Percentiles rank a stretch among this genome's conserved stretches.
phyloP scores from a whole-genome alignment of 345 rosid species.

The Camelina sativa region DNA sequence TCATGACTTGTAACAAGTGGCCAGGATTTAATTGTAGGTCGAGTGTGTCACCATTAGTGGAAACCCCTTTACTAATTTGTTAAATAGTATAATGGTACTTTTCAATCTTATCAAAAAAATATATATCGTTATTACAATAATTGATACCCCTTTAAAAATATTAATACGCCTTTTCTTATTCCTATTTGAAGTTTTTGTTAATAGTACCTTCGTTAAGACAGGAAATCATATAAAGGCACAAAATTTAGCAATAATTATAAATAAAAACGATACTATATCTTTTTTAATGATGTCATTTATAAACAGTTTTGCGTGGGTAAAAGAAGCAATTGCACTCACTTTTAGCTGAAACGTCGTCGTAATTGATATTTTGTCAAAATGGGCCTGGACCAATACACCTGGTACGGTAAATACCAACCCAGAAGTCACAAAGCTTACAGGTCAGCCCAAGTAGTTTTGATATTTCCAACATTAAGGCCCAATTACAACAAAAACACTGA shows the following conservation, averaged over 20 bases:
- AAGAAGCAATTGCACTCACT: background rate
- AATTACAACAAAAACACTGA: background rate
- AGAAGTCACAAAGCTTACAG: background rate
- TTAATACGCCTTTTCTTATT: background rate
- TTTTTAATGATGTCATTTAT: no score
- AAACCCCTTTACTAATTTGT: conserved; percentile 3
- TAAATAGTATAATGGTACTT: background rate
- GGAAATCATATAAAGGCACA: background rate
- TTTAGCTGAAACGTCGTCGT: background rate
- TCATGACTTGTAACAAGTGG: conserved; percentile 34
- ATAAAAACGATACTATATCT: no score
- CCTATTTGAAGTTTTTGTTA: background rate
- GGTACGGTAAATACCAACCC: background rate
- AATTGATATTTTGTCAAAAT: background rate
- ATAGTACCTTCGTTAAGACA: background rate
- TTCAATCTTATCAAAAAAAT: no score
- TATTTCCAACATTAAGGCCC: background rate
- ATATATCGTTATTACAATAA: background rate
- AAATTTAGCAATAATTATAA: background rate
- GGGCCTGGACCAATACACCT: conserved; percentile 3
- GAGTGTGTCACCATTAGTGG: conserved; percentile 35
- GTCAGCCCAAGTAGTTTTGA: background rate
- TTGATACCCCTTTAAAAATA: background rate
- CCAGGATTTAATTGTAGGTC: conserved; percentile 34
- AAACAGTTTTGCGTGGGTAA: no score